phyloP scores from a whole-genome alignment of 768 basidiomycete species.

The Galerina marginata region DNA sequence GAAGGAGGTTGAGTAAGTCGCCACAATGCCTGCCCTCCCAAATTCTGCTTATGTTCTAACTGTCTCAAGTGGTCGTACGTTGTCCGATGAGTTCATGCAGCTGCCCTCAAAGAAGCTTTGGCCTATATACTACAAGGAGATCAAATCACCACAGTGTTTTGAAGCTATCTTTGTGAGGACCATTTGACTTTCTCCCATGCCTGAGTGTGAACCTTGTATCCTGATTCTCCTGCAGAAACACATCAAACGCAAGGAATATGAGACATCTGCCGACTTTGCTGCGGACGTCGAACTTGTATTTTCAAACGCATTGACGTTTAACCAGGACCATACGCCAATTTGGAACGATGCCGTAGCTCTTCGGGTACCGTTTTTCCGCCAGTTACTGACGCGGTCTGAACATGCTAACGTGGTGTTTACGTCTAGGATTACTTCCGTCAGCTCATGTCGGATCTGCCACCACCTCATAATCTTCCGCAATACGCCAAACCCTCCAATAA shows the following conservation, averaged over 20 bases:
- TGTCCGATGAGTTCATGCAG: conserved; percentile 83
- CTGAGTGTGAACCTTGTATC: conserved; percentile 9
- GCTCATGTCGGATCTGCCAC: conserved; percentile 79
- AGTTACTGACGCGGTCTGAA: not conserved
- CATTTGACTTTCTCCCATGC: not conserved
- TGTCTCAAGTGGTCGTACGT: conserved; percentile 59
- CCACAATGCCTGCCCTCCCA: conserved; percentile 1
- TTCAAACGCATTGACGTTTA: conserved; percentile 87
- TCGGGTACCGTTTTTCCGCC: conserved; percentile 49
- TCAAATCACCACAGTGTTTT: conserved; percentile 79
- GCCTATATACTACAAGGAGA: conserved; percentile 80
- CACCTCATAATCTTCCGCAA: conserved; percentile 65
- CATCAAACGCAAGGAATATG: conserved; percentile 82
- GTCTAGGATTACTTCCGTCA: conserved; percentile 73
- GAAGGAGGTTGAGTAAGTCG: conserved; percentile 70
- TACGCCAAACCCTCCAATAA: conserved; percentile 66
- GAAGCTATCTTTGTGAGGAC: conserved; percentile 76
- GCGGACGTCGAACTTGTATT: conserved; percentile 91
- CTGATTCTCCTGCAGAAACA: conserved; percentile 62
- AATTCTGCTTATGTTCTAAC: not conserved
- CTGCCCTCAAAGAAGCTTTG: conserved; percentile 81
- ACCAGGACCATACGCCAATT: conserved; percentile 82
- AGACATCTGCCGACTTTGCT: conserved; percentile 69
- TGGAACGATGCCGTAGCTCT: conserved; percentile 80
- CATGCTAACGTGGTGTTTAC: not conserved